Evolutionary conservation across 2,329 filamentous ascomycete genomes (phyloP), one percentile per base, ranked within the genome.

Genomic region (Alternaria sp.): DNA sequence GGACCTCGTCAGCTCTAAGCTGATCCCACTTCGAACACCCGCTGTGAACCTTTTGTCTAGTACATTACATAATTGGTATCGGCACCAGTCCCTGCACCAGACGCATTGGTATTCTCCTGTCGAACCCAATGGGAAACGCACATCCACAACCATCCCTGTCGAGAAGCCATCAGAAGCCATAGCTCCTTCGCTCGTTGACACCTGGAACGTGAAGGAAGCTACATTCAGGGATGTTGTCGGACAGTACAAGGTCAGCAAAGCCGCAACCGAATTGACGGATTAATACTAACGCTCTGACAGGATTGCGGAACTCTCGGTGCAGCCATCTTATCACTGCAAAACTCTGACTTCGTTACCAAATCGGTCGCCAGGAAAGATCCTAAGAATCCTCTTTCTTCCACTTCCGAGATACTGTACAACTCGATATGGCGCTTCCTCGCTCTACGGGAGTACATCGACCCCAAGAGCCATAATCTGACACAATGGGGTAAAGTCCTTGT

Each of bases 341-440:
- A 93, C 68, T 77, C 86, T 3, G 86, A 90, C 1, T 95, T 96
- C 74, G 87, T 88, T 3, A 84, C 89, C 59, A 88, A 88, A 70
- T 93, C 92, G 0, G 85, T 92, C 55, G 83, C 87, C 23, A 87
- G 85, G 59, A 88, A 86, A 68, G 82, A 85, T 58, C 71, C 77
- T 17, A 67, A 74, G 19, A 78, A 78, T 17, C 74, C 79, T 13
- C 77, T 87, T 9, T 88, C 86, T 62, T 87, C 90, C n/a, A 87
- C 90, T 66, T 86, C 91, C 15, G 91, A 96, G 73, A 86, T 95
- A 58, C 82, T 87, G 23, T 83, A 93, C 17, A 92, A 97, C 72
- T 88, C 90, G 7, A 86, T 95, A 62, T 97, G 93, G 91, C 89
- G 93, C 59, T 96, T 97, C 80, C 85, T 99, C 21, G 93, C 97